Conservation (phyloP, 2,329 filamentous ascomycete genomes). For the Ophiostoma angusticollis region DNA sequence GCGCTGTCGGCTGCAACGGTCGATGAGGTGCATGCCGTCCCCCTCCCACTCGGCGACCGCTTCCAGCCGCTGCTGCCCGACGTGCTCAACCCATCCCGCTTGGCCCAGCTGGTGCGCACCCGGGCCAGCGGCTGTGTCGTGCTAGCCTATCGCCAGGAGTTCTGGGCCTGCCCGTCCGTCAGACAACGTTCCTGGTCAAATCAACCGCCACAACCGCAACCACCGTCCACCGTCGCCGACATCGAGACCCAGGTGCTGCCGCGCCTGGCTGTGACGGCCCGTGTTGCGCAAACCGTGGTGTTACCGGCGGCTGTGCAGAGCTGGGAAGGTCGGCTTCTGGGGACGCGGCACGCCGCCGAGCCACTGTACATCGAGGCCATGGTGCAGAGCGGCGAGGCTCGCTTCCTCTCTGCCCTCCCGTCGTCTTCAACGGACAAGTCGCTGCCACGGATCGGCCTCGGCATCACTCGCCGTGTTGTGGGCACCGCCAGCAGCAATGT, state of each 20-base stretch:
- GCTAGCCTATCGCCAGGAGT: slow-evolving; percentile 27
- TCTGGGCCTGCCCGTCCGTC: slow-evolving; percentile 15
- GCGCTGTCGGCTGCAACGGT: slow-evolving; percentile 20
- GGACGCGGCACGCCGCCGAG: slow-evolving; percentile 11
- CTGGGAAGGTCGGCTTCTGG: neutral
- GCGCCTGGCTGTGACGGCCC: slow-evolving; percentile 23
- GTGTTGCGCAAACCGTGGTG: slow-evolving; percentile 16
- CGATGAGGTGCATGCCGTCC: too few relatives aligned
- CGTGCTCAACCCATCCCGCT: slow-evolving; percentile 23
- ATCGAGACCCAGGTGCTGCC: slow-evolving; percentile 28
- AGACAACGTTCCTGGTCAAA: neutral
- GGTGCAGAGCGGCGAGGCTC: slow-evolving; percentile 6
- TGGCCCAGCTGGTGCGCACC: slow-evolving; percentile 26
- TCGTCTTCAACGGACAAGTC: slow-evolving; percentile 19
- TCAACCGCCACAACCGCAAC: neutral
- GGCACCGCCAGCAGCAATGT: slow-evolving; percentile 20
- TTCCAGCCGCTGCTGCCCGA: slow-evolving; percentile 28
- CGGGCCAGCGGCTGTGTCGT: slow-evolving; percentile 26
- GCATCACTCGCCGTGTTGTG: slow-evolving; percentile 10
- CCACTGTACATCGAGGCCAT: slow-evolving; percentile 26
- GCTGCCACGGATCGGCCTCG: slow-evolving; percentile 16
- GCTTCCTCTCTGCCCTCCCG: slow-evolving; percentile 13
- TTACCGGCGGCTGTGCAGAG: slow-evolving; percentile 2
- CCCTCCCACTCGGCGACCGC: slow-evolving; percentile 21
- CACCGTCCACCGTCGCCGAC: slow-evolving; percentile 21